Evolutionary conservation across 139 green algal genomes (phyloP), one percentile per base, ranked within the genome.

Genomic region (Asterochloris erici): DNA sequence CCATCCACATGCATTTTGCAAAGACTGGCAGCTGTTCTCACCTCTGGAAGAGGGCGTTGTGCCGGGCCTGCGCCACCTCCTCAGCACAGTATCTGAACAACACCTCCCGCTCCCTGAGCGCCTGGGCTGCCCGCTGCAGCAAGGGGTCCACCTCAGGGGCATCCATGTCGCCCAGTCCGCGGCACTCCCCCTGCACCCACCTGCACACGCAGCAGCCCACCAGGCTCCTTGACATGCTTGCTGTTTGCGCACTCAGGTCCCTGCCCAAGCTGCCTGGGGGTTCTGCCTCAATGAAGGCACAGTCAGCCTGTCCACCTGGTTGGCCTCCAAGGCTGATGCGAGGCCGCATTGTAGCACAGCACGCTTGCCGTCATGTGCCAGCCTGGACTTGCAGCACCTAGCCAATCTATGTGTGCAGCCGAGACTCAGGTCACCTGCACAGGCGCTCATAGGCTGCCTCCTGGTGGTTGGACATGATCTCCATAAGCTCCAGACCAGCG

Each of bases 401-500:
- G 24, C 77, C 70, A 27, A 16, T 15, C 47, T 24, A 24, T 63
- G 23, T 11, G n/a, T 16, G 23, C 12, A n/a, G 17, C 12, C 23
- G 28, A 4, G 0, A n/a, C 12, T 38, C 0, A 11, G 23, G 76
- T 19, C 85, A 98, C 88, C 94, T 90, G 91, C 96, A 99, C 69
- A 99, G 92, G 68, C 90, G 84, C 90, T 99, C 95, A 86, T 99
- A 98, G 11, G 95, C 97, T 2, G 83, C 87, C 84, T 99, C 97
- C 90, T 99, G 95, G 79, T 98, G 88, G 38, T 77, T 79, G 1
- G 94, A 91, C 96, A 99, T 99, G 26, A 91, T 82, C 85, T 99
- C 97, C 95, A 99, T 98, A 16, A 99, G 92, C 89, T 99, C 97
- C 84, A 99, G 83, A 11, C 97, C 97, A 23, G 97, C 96, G 2